Conservation (phyloP, 495 filamentous ascomycete species). For the Physcia stellaris region DNA sequence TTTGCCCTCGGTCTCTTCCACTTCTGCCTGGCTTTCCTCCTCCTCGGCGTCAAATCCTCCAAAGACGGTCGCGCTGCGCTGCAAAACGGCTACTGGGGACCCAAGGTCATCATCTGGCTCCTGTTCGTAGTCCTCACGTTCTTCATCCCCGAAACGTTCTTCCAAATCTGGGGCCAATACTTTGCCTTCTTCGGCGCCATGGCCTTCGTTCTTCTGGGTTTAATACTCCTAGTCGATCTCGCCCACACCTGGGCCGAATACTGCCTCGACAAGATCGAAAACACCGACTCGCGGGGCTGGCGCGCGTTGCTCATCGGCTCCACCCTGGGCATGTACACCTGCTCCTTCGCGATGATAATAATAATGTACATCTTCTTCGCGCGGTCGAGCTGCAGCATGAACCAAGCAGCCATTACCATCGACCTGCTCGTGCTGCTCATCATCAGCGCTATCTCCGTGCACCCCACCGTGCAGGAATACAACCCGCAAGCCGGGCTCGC, state of each 20-base stretch:
- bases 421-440: conserved; percentile 76
- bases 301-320: conserved; percentile 77
- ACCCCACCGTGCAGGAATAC: conserved; percentile 78
- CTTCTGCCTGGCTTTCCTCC: conserved; percentile 63
- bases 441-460: conserved; percentile 73
- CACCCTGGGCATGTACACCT: conserved; percentile 86
- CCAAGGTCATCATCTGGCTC: conserved; percentile 76
- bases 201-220: conserved; percentile 82
- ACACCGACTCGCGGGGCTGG: conserved; percentile 74
- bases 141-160: conserved; percentile 90
- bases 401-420: conserved; percentile 64
- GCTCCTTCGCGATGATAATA: conserved; percentile 81
- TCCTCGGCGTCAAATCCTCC: conserved; percentile 78
- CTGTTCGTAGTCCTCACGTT: conserved; percentile 78
- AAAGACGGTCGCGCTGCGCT: conserved; percentile 75
- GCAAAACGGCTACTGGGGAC: conserved; percentile 93
- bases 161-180: conserved; percentile 92
- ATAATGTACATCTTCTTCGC: conserved; percentile 98
- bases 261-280: conserved; percentile 86
- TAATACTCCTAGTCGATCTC: conserved; percentile 87
- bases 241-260: conserved; percentile 98
- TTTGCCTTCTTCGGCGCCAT: conserved; percentile 79
- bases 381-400: conserved; percentile 71
- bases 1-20: conserved; percentile 95
- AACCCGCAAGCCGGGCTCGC: conserved; percentile 89